Evolutionary conservation across 2,329 filamentous ascomycete species (phyloP).

Genomic region (Xylariomycetidae sp.): DNA sequence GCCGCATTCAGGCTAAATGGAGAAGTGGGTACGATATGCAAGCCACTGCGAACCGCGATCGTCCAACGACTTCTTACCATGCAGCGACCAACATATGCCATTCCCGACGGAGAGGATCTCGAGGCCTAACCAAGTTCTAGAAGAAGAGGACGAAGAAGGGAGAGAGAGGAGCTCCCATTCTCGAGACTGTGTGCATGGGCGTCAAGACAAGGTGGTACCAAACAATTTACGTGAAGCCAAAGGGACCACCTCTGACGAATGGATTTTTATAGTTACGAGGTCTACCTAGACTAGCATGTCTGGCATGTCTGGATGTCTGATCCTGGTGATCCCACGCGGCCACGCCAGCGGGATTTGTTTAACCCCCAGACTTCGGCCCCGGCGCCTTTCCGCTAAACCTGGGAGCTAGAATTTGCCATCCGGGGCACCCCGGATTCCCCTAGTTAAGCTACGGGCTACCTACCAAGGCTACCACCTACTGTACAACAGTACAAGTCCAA

Average conservation of each 20-base stretch:
- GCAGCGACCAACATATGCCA: background rate
- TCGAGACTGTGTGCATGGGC: background rate
- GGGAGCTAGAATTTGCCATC: too few relatives aligned
- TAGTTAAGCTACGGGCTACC: background rate
- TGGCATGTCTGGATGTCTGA: too few relatives aligned
- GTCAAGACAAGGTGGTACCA: background rate
- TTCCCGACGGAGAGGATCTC: background rate
- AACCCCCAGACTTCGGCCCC: too few relatives aligned
- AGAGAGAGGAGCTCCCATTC: background rate
- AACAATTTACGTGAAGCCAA: too few relatives aligned
- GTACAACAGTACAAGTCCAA: too few relatives aligned
- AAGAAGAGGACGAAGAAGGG: background rate
- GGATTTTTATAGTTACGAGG: too few relatives aligned
- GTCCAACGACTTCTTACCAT: background rate
- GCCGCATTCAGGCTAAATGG: slow-evolving; percentile 18
- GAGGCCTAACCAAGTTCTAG: background rate
- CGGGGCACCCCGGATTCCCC: too few relatives aligned
- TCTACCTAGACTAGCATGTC: too few relatives aligned
- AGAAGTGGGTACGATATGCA: slow-evolving; percentile 5
- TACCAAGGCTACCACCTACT: background rate
- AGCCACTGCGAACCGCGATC: slow-evolving; percentile 2
- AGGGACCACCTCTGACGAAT: too few relatives aligned
- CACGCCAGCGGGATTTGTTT: too few relatives aligned
- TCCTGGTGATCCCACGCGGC: too few relatives aligned
- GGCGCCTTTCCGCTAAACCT: too few relatives aligned